Conservation (phyloP, 2,329 filamentous ascomycete species). For the Penicillium sp. region DNA sequence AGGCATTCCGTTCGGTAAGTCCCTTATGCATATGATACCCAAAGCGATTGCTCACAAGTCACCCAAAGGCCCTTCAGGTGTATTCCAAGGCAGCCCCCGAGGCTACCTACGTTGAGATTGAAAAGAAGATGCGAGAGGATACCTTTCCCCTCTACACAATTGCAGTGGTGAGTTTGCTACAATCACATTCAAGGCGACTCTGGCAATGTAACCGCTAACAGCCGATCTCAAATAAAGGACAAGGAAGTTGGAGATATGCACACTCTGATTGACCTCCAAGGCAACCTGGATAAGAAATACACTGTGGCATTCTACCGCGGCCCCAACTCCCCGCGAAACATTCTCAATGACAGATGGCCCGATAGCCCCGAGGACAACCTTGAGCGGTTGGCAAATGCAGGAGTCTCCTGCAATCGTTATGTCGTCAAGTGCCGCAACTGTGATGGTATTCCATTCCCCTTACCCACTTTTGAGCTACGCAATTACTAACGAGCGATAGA, state of each 20-base stretch:
- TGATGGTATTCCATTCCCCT: conserved; percentile 30
- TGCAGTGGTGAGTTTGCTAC: conserved; percentile 41
- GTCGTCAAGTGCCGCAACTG: conserved; percentile 55
- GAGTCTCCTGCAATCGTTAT: conserved; percentile 51
- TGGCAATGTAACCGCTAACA: neutral
- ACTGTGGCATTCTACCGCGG: conserved; percentile 51
- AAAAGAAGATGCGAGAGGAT: conserved; percentile 52
- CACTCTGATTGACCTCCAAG: conserved; percentile 55
- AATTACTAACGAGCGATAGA: conserved; percentile 31
- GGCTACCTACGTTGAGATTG: conserved; percentile 51
- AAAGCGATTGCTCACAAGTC: conserved; percentile 6
- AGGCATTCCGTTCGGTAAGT: conserved; percentile 49
- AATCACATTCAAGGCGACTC: neutral
- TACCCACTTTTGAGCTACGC: neutral
- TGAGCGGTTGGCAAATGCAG: conserved; percentile 52
- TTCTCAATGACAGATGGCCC: conserved; percentile 52
- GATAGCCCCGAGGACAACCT: conserved; percentile 50
- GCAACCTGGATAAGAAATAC: conserved; percentile 53
- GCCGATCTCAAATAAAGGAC: conserved; percentile 31
- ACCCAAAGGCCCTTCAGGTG: conserved; percentile 45
- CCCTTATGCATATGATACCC: neutral
- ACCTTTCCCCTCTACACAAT: conserved; percentile 53
- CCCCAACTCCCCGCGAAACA: conserved; percentile 48
- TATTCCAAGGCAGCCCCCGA: conserved; percentile 51
- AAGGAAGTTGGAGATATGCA: conserved; percentile 44